Evolutionary conservation across 164 flowering plant species (phyloP).

Genomic region (Annona squamosa): DNA sequence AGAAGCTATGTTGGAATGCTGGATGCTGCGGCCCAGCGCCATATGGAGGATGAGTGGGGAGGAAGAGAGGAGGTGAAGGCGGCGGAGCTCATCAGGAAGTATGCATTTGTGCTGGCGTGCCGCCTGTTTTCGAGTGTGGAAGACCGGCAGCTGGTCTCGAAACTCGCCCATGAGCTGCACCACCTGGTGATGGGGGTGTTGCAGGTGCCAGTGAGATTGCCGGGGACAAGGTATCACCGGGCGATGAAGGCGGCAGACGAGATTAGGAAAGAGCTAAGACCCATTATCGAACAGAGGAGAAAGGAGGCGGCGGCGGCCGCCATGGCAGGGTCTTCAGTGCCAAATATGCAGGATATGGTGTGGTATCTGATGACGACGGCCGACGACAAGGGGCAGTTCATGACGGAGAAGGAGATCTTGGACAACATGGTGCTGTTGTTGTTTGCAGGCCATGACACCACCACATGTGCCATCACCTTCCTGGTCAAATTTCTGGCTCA

Average conservation of each 20-base stretch:
- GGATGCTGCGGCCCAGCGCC: conserved; percentile 9
- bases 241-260: conserved; percentile 13
- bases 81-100: conserved; percentile 19
- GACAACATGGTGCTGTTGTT: conserved; percentile 47
- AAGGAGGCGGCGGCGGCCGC: conserved; percentile 9
- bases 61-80: conserved; percentile 19
- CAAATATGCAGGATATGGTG: conserved; percentile 10
- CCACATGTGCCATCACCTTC: conserved; percentile 42
- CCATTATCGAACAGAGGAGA: conserved; percentile 5
- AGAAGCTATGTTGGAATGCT: neutral
- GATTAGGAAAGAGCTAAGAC: conserved; percentile 26
- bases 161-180: conserved; percentile 11
- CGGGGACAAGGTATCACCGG: conserved; percentile 33
- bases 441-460: conserved; percentile 53
- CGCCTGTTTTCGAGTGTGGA: conserved; percentile 25
- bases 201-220: conserved; percentile 20
- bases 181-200: conserved; percentile 10
- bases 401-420: conserved; percentile 46
- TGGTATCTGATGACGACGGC: conserved; percentile 12
- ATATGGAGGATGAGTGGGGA: conserved; percentile 22
- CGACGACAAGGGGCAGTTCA: conserved; percentile 25
- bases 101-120: conserved; percentile 27
- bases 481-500: conserved; percentile 35
- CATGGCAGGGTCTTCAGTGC: conserved; percentile 12
- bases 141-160: conserved; percentile 22